Base-by-base conservation (phyloP, 192 early-diverging fungal genomes). In the Ramicandelaber brevisporus region DNA sequence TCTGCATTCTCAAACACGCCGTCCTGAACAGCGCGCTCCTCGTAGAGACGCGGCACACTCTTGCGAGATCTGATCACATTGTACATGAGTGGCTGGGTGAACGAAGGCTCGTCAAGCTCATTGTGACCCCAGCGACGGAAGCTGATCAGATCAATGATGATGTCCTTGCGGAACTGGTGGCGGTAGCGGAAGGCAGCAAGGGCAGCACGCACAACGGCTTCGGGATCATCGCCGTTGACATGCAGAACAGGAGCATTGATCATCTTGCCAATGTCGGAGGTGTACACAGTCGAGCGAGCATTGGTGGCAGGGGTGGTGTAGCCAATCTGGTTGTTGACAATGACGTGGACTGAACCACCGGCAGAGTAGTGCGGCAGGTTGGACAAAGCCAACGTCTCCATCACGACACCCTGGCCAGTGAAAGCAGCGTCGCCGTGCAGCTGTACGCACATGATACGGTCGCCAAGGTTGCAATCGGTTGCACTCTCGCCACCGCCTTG, bases 71-170 rank as follows among this genome's bases (percentile, higher is more conserved):
- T 63, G 38, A 96, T 96, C 28, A 73, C 82, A 36, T 76, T 70
- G 63, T 96, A 96, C 90, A 96, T 96, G 23, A 66, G 45, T 3
- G 90, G 90, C 45, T 96, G 90, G 0, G 90, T 96, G 46, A 84
- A 92, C 27, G 75, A 81, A 13, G 90, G 90, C 57, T 96, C 90
- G 36, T 96, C 90, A 7, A 96, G 55, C 44, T 96, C 90, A 38
- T 96, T 96, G 55, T 96, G 90, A 4, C 90, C 90, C 83, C 83
- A 82, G 27, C 85, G 72, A 29, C 90, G 75, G 61, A 88, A 96
- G 11, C 77, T 74, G 48, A 92, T 81, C 49, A 96, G 33, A 36
- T 96, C 90, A 23, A 96, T 51, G 15, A 96, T 88, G 15, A 92
- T 68, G 45, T 96, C 90, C 53, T 86, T 89, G 36, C 73, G 63